Evolutionary conservation across 176 grass and related monocot genomes (phyloP).

Genomic region (Tillandsia leiboldiana): DNA sequence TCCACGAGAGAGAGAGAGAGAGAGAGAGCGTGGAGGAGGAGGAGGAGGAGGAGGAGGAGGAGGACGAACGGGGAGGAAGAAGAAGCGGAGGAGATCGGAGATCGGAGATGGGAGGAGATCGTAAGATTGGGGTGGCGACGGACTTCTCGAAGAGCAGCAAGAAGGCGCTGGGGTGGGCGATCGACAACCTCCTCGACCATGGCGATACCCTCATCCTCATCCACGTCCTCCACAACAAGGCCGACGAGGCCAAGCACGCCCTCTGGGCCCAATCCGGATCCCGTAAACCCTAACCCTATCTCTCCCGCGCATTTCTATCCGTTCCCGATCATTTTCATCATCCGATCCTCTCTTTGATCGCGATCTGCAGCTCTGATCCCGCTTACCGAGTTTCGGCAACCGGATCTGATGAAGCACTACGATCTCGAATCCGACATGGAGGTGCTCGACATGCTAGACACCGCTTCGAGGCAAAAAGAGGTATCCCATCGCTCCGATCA

Average conservation of each 20-base stretch:
- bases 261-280: constrained; percentile 61
- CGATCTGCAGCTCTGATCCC: constrained; percentile 56
- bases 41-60: neutral
- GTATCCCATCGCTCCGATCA: constrained; percentile 15
- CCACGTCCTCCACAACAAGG: constrained; percentile 28
- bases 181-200: constrained; percentile 40
- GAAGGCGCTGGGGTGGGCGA: constrained; percentile 53
- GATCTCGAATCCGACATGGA: constrained; percentile 42
- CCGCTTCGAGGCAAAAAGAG: constrained; percentile 54
- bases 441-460: constrained; percentile 83
- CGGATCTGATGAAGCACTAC: constrained; percentile 52
- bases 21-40: neutral
- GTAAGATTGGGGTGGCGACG: constrained; percentile 50
- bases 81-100: neutral
- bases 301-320: neutral
- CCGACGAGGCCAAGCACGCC: constrained; percentile 38
- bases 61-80: neutral
- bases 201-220: constrained; percentile 66
- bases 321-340: neutral
- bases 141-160: constrained; percentile 78
- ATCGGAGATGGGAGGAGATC: constrained; percentile 25
- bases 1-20: neutral
- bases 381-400: constrained; percentile 62
- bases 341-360: neutral
- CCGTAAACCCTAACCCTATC: constrained; percentile 15